phyloP scores from a whole-genome alignment of 139 green algal genomes.

The Micractinium sp. region DNA sequence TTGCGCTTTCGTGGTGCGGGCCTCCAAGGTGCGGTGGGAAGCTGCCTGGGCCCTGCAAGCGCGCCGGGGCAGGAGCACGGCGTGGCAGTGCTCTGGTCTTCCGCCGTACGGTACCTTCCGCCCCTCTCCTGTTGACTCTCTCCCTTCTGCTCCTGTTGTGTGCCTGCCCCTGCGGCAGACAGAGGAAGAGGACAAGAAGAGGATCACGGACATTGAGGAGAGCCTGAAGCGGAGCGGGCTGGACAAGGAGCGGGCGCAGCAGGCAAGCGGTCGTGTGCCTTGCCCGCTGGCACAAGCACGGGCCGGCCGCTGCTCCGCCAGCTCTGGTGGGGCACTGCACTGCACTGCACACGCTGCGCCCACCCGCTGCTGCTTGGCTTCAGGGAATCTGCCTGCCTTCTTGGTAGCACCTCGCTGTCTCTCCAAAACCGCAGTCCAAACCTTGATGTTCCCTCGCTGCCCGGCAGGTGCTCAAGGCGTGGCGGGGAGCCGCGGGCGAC shows the following conservation, averaged over 20 bases:
- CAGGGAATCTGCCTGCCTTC: neutral
- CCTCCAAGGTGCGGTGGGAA: too few species aligned
- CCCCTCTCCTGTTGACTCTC: too few species aligned
- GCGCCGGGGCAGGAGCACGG: too few species aligned
- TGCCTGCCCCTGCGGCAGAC: too few species aligned
- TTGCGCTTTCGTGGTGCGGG: too few species aligned
- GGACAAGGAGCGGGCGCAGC: neutral
- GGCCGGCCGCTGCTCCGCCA: too few species aligned
- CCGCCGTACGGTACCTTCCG: too few species aligned
- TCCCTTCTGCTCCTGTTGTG: too few species aligned
- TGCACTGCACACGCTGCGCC: neutral
- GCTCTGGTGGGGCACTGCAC: neutral
- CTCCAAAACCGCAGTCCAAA: neutral
- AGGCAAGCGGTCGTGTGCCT: neutral
- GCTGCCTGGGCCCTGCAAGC: too few species aligned
- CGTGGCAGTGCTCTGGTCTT: too few species aligned
- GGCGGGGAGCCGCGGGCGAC: neutral
- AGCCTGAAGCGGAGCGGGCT: slow-evolving; percentile 21
- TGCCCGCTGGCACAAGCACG: neutral
- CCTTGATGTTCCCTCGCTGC: neutral
- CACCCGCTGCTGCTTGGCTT: neutral
- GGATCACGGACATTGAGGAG: neutral
- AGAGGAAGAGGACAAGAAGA: neutral
- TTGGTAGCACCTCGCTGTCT: neutral
- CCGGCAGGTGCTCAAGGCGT: slow-evolving; percentile 12